Percentiles rank a stretch among this genome's conserved stretches.
Evolutionary conservation across 1,284 basidiomycete genomes (phyloP).

Genomic region (Athelia psychrophila): DNA sequence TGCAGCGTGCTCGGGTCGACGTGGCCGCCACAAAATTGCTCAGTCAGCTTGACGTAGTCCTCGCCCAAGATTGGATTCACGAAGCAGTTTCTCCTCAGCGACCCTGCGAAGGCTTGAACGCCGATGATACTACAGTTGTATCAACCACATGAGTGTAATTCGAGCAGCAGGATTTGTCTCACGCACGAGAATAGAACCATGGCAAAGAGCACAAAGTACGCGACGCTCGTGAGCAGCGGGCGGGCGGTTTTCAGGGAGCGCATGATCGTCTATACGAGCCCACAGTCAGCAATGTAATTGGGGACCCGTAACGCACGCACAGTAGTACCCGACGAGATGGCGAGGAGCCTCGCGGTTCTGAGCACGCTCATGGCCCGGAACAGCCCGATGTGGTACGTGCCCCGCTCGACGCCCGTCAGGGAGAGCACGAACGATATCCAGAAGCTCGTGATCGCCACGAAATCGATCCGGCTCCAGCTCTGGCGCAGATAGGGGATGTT

Average conservation of each 20-base stretch:
- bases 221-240: slow-evolving; percentile 85
- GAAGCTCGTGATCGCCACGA: slow-evolving; percentile 79
- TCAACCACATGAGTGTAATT: slow-evolving; percentile 4
- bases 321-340: slow-evolving; percentile 90
- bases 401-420: slow-evolving; percentile 62
- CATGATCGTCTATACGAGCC: slow-evolving; percentile 77
- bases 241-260: slow-evolving; percentile 89
- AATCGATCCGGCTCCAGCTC: slow-evolving; percentile 92
- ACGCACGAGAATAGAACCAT: slow-evolving; percentile 85
- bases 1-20: slow-evolving; percentile 57
- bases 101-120: slow-evolving; percentile 87
- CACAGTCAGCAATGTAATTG: slow-evolving; percentile 1
- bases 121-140: slow-evolving; percentile 70
- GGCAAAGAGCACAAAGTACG: slow-evolving; percentile 91
- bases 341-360: slow-evolving; percentile 79
- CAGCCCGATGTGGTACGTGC: slow-evolving; percentile 73
- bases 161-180: neutral
- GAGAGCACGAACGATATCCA: slow-evolving; percentile 82
- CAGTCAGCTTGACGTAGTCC: slow-evolving; percentile 37
- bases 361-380: slow-evolving; percentile 92
- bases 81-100: slow-evolving; percentile 65
- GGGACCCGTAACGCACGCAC: slow-evolving; percentile 38
- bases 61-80: slow-evolving; percentile 52
- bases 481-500: slow-evolving; percentile 89
- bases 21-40: slow-evolving; percentile 77